These are phyloP conservation scores for Colletotrichum sp. DNA, from an alignment of 2,329 filamentous ascomycete genomes.

Conservation along the genomic window DNA sequence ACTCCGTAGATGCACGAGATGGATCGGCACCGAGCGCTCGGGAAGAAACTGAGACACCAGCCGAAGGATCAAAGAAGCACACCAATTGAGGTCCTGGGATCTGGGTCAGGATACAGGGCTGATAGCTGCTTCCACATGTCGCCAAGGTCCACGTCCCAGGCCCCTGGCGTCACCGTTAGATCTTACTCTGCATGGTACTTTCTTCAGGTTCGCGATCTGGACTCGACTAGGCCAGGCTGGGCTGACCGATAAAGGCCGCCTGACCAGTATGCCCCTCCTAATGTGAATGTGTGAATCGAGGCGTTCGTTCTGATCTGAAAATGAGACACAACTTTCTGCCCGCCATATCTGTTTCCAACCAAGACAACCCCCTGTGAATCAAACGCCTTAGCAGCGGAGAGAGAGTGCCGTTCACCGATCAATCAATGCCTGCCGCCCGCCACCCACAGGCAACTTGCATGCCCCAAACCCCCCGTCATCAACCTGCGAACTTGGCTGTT, in stretches of 20 bases:
- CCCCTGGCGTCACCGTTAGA: constrained; percentile 8
- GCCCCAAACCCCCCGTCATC: neutral
- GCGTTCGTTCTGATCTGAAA: neutral
- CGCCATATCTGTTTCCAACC: neutral
- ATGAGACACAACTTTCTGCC: neutral
- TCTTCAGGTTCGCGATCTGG: neutral
- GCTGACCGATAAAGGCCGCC: neutral
- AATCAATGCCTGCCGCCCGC: neutral
- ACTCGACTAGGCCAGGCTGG: neutral
- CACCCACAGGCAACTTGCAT: neutral
- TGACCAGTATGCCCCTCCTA: neutral
- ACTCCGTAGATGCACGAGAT: neutral
- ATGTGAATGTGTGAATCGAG: neutral
- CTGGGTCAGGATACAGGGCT: constrained; percentile 11
- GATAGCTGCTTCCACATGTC: neutral
- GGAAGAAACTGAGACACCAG: constrained; percentile 4
- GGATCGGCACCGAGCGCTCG: neutral
- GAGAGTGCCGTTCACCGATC: neutral
- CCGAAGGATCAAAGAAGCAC: neutral
- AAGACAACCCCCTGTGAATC: neutral
- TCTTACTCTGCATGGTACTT: constrained; percentile 8
- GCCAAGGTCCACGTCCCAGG: neutral
- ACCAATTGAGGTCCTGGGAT: neutral
- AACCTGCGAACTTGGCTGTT: neutral
- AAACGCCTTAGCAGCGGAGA: neutral